Evolutionary conservation across 192 early-diverging fungal genomes (phyloP).

Genomic region (Podila verticillata): DNA sequence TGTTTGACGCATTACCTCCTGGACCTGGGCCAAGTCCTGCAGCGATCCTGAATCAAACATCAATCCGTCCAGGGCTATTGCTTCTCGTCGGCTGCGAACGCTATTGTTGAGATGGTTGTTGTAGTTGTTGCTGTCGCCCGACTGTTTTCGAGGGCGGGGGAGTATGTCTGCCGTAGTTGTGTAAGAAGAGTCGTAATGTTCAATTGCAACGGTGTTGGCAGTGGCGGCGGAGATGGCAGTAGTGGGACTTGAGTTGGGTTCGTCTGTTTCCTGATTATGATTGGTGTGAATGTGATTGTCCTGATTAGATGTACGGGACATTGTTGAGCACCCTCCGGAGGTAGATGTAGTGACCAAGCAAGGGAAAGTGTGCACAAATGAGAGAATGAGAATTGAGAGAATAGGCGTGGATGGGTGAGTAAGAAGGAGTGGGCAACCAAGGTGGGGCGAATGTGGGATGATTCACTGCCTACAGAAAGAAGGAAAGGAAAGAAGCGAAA

Average conservation of each 20-base stretch:
- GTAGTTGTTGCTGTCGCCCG: slow-evolving; percentile 13
- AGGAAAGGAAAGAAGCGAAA: neutral
- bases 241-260: neutral
- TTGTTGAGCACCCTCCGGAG: no score
- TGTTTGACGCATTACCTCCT: slow-evolving; percentile 2
- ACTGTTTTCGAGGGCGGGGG: slow-evolving; percentile 19
- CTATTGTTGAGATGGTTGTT: neutral
- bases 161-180: neutral
- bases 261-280: neutral
- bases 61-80: slow-evolving; percentile 34
- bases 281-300: neutral
- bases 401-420: neutral
- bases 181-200: neutral
- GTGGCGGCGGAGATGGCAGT: neutral
- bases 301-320: neutral
- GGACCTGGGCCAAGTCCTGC: slow-evolving; percentile 1
- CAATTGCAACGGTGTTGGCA: neutral
- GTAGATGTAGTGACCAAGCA: no score
- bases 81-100: slow-evolving; percentile 26
- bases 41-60: slow-evolving; percentile 42
- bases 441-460: neutral
- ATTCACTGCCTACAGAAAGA: neutral
- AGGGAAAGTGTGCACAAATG: neutral
- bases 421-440: no score
- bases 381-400: no score